Evolutionary conservation across 495 filamentous ascomycete genomes (phyloP).

Genomic region (Neurospora tetraspora): DNA sequence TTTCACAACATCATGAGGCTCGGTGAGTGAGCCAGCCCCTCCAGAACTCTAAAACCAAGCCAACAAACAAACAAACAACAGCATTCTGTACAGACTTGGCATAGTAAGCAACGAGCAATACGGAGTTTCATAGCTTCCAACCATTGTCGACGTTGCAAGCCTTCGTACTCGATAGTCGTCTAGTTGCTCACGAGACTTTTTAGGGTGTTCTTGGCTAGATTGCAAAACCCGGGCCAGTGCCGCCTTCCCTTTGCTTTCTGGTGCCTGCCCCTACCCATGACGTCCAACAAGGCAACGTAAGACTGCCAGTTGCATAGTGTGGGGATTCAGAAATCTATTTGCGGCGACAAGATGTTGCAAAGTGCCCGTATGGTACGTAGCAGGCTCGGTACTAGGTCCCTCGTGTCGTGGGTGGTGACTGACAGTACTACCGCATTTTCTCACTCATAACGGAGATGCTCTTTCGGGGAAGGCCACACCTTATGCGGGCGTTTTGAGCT

Average conservation of each 20-base stretch:
- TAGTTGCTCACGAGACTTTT: neutral
- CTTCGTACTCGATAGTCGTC: neutral
- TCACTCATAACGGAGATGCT: no score
- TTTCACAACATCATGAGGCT: neutral
- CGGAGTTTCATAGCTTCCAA: neutral
- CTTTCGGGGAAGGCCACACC: no score
- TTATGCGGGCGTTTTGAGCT: no score
- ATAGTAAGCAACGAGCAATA: neutral
- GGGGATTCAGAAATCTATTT: neutral
- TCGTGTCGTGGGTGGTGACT: neutral
- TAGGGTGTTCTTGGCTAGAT: neutral
- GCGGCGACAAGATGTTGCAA: neutral
- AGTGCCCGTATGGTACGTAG: neutral
- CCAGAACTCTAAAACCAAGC: neutral
- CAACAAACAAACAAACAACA: neutral
- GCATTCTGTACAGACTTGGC: neutral
- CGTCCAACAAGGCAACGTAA: neutral
- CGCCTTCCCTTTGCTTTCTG: neutral
- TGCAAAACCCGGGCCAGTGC: neutral
- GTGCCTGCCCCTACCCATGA: neutral
- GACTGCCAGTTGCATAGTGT: neutral
- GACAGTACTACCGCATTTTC: no score
- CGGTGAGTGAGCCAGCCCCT: neutral
- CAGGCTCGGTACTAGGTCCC: neutral
- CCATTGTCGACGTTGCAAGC: neutral